phyloP scores from a whole-genome alignment of 306 rosid genomes.

The Trifolium fragiferum region DNA sequence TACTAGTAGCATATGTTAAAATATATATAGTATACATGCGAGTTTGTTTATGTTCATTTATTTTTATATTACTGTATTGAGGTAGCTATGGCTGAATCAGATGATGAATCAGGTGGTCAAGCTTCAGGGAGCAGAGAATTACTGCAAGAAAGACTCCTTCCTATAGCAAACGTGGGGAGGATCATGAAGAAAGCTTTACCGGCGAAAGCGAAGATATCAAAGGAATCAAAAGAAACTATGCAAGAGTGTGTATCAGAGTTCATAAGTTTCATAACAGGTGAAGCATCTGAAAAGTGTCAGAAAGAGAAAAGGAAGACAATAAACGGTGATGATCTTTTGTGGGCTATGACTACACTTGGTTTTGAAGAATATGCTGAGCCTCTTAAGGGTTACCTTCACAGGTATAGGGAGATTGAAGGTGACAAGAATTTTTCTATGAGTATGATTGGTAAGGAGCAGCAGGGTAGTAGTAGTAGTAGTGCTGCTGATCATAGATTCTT shows the following conservation, averaged over 20 bases:
- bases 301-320: constrained; percentile 62
- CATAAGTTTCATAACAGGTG: constrained; percentile 66
- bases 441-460: neutral
- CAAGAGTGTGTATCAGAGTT: constrained; percentile 74
- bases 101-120: constrained; percentile 59
- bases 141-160: constrained; percentile 58
- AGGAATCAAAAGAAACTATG: constrained; percentile 67
- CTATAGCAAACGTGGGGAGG: constrained; percentile 68
- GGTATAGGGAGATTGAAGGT: constrained; percentile 62
- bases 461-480: neutral
- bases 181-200: constrained; percentile 71
- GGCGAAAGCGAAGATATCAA: constrained; percentile 62
- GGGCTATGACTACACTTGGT: constrained; percentile 71
- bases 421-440: constrained; percentile 45
- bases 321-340: constrained; percentile 67
- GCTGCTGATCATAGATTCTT: neutral
- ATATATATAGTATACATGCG: neutral
- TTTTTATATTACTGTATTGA: neutral
- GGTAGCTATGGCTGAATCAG: constrained; percentile 56
- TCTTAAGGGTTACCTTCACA: constrained; percentile 57
- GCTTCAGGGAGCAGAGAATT: constrained; percentile 51
- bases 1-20: neutral
- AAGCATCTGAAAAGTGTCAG: constrained; percentile 69
- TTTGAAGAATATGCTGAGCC: constrained; percentile 67
- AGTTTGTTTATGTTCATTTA: neutral